Conservation (phyloP, 768 basidiomycete genomes). For the Cantharellus anzutake region DNA sequence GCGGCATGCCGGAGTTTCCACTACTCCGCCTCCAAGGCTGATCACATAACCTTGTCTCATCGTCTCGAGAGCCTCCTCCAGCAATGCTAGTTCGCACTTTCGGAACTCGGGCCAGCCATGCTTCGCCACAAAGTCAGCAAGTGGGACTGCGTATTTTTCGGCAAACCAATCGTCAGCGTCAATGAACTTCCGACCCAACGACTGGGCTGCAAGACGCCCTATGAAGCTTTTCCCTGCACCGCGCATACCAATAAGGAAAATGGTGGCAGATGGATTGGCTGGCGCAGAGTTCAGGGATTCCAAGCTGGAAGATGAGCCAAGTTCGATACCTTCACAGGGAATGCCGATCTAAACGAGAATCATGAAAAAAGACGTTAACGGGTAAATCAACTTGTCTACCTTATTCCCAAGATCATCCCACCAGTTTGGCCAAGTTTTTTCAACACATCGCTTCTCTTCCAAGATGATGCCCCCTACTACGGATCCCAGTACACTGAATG, state of each 20-base stretch:
- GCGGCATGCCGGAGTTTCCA: conserved; percentile 65
- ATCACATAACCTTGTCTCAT: conserved; percentile 49
- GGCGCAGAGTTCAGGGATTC: conserved; percentile 23
- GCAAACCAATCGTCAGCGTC: conserved; percentile 78
- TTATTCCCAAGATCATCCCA: conserved; percentile 98
- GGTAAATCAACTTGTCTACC: conserved; percentile 23
- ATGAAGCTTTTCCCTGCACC: conserved; percentile 90
- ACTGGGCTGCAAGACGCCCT: conserved; percentile 53
- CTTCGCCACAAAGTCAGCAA: conserved; percentile 61
- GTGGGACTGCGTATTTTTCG: conserved; percentile 34
- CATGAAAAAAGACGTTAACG: not conserved
- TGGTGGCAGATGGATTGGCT: conserved; percentile 29
- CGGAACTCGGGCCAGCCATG: conserved; percentile 88
- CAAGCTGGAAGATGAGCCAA: conserved; percentile 19
- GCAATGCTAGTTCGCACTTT: conserved; percentile 46
- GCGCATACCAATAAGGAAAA: conserved; percentile 86
- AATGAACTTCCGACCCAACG: conserved; percentile 53
- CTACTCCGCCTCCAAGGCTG: conserved; percentile 86
- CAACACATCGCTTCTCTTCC: conserved; percentile 94
- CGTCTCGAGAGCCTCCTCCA: conserved; percentile 44
- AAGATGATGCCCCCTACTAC: conserved; percentile 58
- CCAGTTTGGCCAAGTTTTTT: conserved; percentile 99
- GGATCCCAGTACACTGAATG: conserved; percentile 75
- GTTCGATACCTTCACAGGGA: conserved; percentile 67
- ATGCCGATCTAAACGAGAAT: conserved; percentile 53